Conservation (phyloP, 345 rosid species). For the Luvunga scandens region DNA sequence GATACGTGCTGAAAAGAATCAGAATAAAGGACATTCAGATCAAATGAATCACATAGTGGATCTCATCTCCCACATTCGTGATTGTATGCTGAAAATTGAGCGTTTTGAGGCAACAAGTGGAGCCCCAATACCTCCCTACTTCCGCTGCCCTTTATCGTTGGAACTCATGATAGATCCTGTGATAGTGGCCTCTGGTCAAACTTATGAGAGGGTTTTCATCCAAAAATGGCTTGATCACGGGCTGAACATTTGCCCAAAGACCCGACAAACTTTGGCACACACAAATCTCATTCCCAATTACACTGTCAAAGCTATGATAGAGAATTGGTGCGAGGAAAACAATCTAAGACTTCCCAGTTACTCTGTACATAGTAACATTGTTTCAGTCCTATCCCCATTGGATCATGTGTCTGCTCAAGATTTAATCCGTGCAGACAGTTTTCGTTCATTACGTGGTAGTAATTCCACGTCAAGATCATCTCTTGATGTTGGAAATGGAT, state of each 20-base stretch:
- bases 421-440: slow-evolving; percentile 49
- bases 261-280: slow-evolving; percentile 61
- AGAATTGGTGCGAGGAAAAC: slow-evolving; percentile 79
- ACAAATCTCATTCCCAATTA: slow-evolving; percentile 82
- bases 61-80: slow-evolving; percentile 62
- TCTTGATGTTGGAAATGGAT: slow-evolving; percentile 50
- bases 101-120: slow-evolving; percentile 54
- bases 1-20: slow-evolving; percentile 33
- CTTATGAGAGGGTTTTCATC: slow-evolving; percentile 82
- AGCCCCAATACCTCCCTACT: slow-evolving; percentile 63
- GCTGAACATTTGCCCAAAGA: slow-evolving; percentile 81
- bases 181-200: slow-evolving; percentile 92
- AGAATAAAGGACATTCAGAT: slow-evolving; percentile 35
- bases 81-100: slow-evolving; percentile 58
- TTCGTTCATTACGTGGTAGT: slow-evolving; percentile 48
- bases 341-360: slow-evolving; percentile 35
- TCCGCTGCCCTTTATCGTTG: slow-evolving; percentile 82
- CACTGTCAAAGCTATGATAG: slow-evolving; percentile 89
- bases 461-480: slow-evolving; percentile 64
- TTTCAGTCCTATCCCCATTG: slow-evolving; percentile 34
- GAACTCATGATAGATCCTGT: slow-evolving; percentile 95
- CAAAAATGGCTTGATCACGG: slow-evolving; percentile 87
- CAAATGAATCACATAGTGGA: slow-evolving; percentile 48
- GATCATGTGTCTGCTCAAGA: slow-evolving; percentile 48
- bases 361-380: slow-evolving; percentile 28